Conservation (phyloP, 2,329 filamentous ascomycete species). For the Aspergillus glaucus region DNA sequence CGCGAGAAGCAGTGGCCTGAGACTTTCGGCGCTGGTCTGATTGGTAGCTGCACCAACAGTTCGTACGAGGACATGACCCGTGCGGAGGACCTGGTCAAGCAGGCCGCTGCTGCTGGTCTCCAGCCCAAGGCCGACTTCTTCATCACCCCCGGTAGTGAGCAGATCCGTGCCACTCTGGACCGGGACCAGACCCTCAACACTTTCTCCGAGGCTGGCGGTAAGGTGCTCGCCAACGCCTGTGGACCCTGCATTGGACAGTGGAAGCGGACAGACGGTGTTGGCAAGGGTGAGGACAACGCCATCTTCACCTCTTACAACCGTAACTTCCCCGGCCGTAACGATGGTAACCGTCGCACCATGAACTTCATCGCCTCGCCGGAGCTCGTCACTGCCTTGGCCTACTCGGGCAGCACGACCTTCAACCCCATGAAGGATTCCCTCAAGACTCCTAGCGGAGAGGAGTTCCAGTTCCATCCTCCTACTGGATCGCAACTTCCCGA, state of each 20-base stretch:
- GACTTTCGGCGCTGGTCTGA: conserved; percentile 84
- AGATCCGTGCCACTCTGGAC: conserved; percentile 89
- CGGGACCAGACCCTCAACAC: conserved; percentile 80
- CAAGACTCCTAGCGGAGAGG: conserved; percentile 68
- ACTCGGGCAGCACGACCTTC: conserved; percentile 87
- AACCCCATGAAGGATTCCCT: conserved; percentile 89
- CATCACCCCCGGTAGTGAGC: conserved; percentile 92
- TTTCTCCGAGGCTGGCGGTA: conserved; percentile 78
- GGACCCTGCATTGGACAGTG: conserved; percentile 93
- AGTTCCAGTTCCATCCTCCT: conserved; percentile 80
- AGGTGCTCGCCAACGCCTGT: conserved; percentile 89
- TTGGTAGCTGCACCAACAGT: conserved; percentile 97
- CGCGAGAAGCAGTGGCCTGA: conserved; percentile 83
- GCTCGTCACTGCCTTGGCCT: conserved; percentile 92
- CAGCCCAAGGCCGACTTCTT: conserved; percentile 89
- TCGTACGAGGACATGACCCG: conserved; percentile 99
- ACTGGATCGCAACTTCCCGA: conserved; percentile 55
- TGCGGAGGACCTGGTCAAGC: conserved; percentile 85
- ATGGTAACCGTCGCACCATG: conserved; percentile 94
- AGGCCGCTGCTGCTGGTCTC: conserved; percentile 81
- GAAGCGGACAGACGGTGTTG: conserved; percentile 79
- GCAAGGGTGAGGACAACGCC: conserved; percentile 82
- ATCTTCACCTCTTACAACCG: conserved; percentile 98
- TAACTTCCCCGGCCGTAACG: conserved; percentile 95
- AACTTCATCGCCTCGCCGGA: conserved; percentile 98